Evolutionary conservation across 2,329 filamentous ascomycete genomes (phyloP), one percentile per base, ranked within the genome.

Genomic region (Cordyceps tenuipes): DNA sequence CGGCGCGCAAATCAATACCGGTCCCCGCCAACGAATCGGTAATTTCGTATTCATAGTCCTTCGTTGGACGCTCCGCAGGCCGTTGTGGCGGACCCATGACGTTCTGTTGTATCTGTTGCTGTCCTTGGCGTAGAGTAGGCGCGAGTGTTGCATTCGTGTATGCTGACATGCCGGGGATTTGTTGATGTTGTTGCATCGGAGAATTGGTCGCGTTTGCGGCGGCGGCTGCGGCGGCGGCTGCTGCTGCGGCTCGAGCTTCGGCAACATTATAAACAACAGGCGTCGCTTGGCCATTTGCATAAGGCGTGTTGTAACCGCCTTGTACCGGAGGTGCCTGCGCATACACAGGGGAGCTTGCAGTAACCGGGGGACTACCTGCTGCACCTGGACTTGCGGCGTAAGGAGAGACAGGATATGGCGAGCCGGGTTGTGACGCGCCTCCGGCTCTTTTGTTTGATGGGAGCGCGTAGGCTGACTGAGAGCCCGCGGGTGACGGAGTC

Each of bases 21-120:
- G 91, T 93, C 19, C 89, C 90, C 19, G 87, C 87, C 59, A 96
- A 75, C 55, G 91, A 89, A 74, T 97, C 92, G 64, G 88, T 90
- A 50, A 92, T 82, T 67, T 96, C 90, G 66, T 92, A 85, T 61
- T 83, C 77, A 60, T 79, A 78, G 59, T 81, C 80, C 64, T 85
- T 90, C 13, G 82, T 79, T 48, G 84, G 82, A 64, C 79, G 79
- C 61, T 88, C 87, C 19, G 79, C 78, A 61, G 79, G 84, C 67
- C 82, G 84, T 67, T 81, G 85, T 67, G 82, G 84, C 62, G 76
- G 83, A 0, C 80, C 81, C 82, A 83, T 86, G 54, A 70, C 60
- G 13, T 61, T 61, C 21, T 61, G 60, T 36, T 61, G 54, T 55
- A 58, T 57, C 1, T 56, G 55, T 43, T 58, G 54, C 62, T 19